Evolutionary conservation across 1,284 basidiomycete species (phyloP), one percentile per base, ranked within the genome.

Genomic region (Boletellus dicymbophilus): DNA sequence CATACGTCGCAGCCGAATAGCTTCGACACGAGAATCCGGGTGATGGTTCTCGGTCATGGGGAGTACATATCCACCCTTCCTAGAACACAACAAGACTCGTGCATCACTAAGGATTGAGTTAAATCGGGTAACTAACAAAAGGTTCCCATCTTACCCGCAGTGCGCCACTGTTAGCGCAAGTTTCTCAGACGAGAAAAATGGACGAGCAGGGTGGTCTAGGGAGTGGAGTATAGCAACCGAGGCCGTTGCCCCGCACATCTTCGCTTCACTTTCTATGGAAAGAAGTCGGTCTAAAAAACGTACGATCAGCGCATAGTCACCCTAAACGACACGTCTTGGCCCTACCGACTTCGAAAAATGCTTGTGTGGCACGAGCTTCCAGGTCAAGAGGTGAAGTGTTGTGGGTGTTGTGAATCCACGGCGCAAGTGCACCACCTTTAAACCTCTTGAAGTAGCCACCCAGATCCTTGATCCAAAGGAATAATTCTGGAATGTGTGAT

Each of bases 31-130:
- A 21, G 92, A 82, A 61, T 98, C 95, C 16, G 95, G 90, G 68
- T 98, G 95, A 68, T 99, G 96, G 31, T 83, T 84, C 68, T 95
- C 92, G 1, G 94, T 95, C 78, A 98, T 85, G 1, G 90, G 81
- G 30, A 81, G 73, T 18, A 88, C 90, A 45, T 77, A 73, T 4
- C 92, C 93, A 31, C 81, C 82, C 30, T 86, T 72, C 1, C 83
- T 84, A 10, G 88, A 76, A 57, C 93, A 95, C 30, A 98, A 72
- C 10, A 98, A 68, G 11, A 95, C 88, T 22, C 93, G 84, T 0
- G 96, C 98, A 67, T 97, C 95, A 4, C 94, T 95, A 54, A 27
- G 26, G 9, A 28, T 21, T 36, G 23, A 9, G 51, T 56, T 9
- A 51, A 41, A 28, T 37, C 25, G 18, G n/a, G 46, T 47, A 22